Evolutionary conservation across 208 protist genomes (phyloP).

Genomic region (Crithidia sp.): DNA sequence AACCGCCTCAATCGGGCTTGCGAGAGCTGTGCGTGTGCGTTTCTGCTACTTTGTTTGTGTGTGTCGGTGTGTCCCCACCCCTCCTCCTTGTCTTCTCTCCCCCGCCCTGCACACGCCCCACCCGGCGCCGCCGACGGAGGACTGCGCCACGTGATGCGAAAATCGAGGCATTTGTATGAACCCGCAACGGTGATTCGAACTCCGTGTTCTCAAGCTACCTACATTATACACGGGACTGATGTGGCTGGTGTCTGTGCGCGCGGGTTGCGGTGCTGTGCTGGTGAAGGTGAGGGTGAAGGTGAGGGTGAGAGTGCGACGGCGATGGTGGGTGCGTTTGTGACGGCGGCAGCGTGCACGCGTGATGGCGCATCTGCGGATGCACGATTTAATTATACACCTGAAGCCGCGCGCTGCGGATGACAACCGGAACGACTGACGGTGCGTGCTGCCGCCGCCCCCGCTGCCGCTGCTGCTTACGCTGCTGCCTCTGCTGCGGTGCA

Average conservation of each 20-base stretch:
- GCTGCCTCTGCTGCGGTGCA: background rate
- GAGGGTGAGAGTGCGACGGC: background rate
- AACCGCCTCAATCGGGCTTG: too few relatives aligned
- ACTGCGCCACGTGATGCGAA: slow-evolving; percentile 6
- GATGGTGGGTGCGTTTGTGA: background rate
- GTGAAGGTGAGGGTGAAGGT: background rate
- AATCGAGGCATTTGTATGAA: slow-evolving; percentile 33
- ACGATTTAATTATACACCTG: slow-evolving; percentile 10
- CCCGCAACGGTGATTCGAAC: slow-evolving; percentile 26
- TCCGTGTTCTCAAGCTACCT: slow-evolving; percentile 28
- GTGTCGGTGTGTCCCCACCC: too few relatives aligned
- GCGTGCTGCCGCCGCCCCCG: background rate
- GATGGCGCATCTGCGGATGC: background rate
- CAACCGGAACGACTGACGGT: background rate
- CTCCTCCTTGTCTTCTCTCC: too few relatives aligned
- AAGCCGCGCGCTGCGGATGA: slow-evolving; percentile 5
- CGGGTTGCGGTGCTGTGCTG: background rate
- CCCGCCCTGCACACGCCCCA: too few relatives aligned
- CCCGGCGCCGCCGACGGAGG: background rate
- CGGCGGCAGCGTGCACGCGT: background rate
- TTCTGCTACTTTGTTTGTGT: too few relatives aligned
- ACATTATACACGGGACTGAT: slow-evolving; percentile 29
- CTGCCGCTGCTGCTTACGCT: background rate
- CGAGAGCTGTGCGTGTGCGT: too few relatives aligned
- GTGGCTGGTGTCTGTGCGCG: background rate